Evolutionary conservation across 495 filamentous ascomycete species (phyloP).

Genomic region (Hypoxylon lienhwacheense): DNA sequence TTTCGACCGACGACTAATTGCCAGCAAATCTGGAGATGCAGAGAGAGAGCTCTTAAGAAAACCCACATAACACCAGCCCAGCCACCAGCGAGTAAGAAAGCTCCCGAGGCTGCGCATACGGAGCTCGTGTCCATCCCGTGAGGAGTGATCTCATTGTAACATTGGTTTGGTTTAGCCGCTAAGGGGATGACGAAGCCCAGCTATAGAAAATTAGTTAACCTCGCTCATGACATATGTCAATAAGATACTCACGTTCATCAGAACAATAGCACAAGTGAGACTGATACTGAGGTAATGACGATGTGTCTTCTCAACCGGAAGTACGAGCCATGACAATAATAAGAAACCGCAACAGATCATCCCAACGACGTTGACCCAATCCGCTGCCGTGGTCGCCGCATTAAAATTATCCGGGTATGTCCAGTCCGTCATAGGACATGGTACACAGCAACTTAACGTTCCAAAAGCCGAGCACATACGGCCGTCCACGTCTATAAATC

Average conservation of each 20-base stretch:
- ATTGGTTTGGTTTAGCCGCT: constrained; percentile 76
- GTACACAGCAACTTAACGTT: constrained; percentile 73
- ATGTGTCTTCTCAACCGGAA: constrained; percentile 87
- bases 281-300: constrained; percentile 92
- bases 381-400: constrained; percentile 63
- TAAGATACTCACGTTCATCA: constrained; percentile 69
- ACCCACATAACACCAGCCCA: constrained; percentile 83
- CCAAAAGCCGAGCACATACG: constrained; percentile 54
- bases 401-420: constrained; percentile 77
- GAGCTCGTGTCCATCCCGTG: constrained; percentile 84
- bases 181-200: constrained; percentile 89
- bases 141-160: constrained; percentile 87
- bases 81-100: constrained; percentile 81
- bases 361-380: constrained; percentile 78
- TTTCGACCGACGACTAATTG: constrained; percentile 82
- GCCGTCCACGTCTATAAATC: constrained; percentile 63
- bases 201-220: constrained; percentile 38
- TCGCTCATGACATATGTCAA: neutral
- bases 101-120: constrained; percentile 85
- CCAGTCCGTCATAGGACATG: constrained; percentile 85
- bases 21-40: constrained; percentile 98
- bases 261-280: constrained; percentile 69
- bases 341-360: constrained; percentile 74
- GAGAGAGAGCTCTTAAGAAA: constrained; percentile 85
- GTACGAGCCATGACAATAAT: constrained; percentile 75